Evolutionary conservation across 345 rosid species (phyloP).

Genomic region (Trapa incisa): DNA sequence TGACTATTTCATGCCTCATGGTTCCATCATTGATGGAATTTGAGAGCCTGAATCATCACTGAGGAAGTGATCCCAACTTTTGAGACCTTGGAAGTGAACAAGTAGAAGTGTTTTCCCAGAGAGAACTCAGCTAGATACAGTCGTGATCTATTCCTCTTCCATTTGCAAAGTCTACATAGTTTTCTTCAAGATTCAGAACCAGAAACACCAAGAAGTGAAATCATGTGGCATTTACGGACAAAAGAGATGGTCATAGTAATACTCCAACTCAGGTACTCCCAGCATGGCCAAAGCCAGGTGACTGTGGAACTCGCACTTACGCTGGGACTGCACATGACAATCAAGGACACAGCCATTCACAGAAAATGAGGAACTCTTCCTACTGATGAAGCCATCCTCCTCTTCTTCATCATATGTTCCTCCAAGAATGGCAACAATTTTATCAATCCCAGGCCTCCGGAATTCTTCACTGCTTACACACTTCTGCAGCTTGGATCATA

Average conservation of each 20-base stretch:
- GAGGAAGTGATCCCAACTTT: too few relatives aligned
- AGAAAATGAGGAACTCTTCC: slow-evolving; percentile 37
- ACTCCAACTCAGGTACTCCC: slow-evolving; percentile 70
- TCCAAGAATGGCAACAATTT: slow-evolving; percentile 43
- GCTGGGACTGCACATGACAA: slow-evolving; percentile 44
- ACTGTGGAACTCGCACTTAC: slow-evolving; percentile 61
- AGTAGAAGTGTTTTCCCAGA: too few relatives aligned
- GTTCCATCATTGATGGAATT: neutral
- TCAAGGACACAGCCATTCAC: slow-evolving; percentile 31
- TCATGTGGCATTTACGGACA: slow-evolving; percentile 24
- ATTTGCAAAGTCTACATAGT: neutral
- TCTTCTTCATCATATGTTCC: slow-evolving; percentile 44
- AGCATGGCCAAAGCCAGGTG: slow-evolving; percentile 86
- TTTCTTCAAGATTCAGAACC: neutral
- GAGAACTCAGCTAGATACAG: neutral
- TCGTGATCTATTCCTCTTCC: neutral
- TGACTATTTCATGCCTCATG: neutral
- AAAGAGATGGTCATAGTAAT: slow-evolving; percentile 33
- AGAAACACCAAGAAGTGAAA: neutral
- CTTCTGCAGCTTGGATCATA: slow-evolving; percentile 63
- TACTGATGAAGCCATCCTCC: slow-evolving; percentile 15
- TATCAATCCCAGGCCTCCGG: slow-evolving; percentile 44
- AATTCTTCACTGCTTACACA: slow-evolving; percentile 65
- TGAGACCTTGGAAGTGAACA: too few relatives aligned
- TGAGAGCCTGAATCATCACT: too few relatives aligned